These are phyloP conservation scores for Rhododendron mucronatum DNA, from an alignment of 148 eudicot genomes.

Conservation along the genomic window DNA sequence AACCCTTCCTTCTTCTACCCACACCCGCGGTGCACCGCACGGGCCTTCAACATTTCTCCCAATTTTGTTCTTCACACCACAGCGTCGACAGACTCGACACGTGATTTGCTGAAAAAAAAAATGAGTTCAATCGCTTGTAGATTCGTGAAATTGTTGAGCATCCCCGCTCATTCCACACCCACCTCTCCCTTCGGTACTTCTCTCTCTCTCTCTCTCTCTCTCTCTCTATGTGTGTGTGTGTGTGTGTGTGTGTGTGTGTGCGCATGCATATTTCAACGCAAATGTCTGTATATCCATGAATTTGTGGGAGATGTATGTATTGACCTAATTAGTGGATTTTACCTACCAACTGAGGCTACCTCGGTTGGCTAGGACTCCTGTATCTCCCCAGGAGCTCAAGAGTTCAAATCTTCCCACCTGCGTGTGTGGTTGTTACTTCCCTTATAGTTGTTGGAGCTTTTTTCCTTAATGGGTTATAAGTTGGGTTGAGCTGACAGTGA, in stretches of 20 bases:
- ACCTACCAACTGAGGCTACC: background rate
- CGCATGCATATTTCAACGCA: background rate
- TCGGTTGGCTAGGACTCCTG: background rate
- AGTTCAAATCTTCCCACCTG: background rate
- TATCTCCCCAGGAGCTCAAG: background rate
- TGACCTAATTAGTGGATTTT: background rate
- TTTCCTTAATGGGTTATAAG: background rate
- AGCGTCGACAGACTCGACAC: background rate
- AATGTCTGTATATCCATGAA: background rate
- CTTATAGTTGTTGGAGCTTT: background rate
- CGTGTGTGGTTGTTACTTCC: background rate
- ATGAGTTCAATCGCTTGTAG: constrained; percentile 16
- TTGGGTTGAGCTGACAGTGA: background rate
- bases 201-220: constrained; percentile 5
- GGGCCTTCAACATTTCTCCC: background rate
- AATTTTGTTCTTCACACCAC: background rate
- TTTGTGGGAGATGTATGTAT: background rate
- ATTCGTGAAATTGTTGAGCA: constrained; percentile 11
- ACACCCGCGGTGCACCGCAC: background rate
- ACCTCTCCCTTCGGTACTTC: constrained; percentile 22
- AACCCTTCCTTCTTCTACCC: background rate
- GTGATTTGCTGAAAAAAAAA: background rate
- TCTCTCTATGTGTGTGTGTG: background rate
- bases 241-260: background rate
- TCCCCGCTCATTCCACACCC: constrained; percentile 6